Base-by-base conservation (phyloP, 805 yeast species). In the Yarrowia sp. region DNA sequence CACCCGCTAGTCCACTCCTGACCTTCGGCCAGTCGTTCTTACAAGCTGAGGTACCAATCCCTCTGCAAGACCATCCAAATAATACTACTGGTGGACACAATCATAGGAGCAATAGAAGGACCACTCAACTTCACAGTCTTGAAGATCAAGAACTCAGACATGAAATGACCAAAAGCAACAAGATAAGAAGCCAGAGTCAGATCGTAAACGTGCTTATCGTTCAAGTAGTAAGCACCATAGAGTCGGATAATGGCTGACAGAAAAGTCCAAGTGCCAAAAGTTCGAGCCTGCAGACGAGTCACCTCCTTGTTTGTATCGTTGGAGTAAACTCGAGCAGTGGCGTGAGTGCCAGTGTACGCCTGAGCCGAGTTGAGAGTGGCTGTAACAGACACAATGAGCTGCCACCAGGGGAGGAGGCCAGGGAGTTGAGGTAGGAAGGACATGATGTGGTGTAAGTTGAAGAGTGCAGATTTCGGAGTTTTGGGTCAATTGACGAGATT, bases 191-290 rank as follows among this genome's bases (percentile, higher is more conserved):
- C 87, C 70, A 90, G 83, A 17, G 92, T 88, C 69, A 95, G 79
- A 70, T 89, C 86, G 76, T 85, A 95, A 63, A 92, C 84, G 69
- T 86, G 88, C 28, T 85, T 84, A 70, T 86, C 86, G 64, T 80
- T 79, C 66, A 89, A 79, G 73, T 89, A 79, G 76, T 88, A 89
- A 13, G 98, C 96, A 65, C 96, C 97, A 74, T 89, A 91, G 68
- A 87, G 81, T 73, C 99, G 85, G 55, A 95, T 87, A 35, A 93
- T 80, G 1, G 96, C 84, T 2, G 97, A 86, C 70, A 92, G 82
- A 43, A 92, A 79, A 0, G 99, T 95, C 99, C 99, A 95, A 0
- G 99, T 95, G 38, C 99, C 99, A 75, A 95, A 95, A 0, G 99
- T 93, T 71, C 99, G 84, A n/a, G 97, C 97, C 70, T 95, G 86